A percentile compares a stretch with the other conserved stretches of the same genome.
Conservation (phyloP, 768 basidiomycete species). For the Rhodotorula kratochvilovae region DNA sequence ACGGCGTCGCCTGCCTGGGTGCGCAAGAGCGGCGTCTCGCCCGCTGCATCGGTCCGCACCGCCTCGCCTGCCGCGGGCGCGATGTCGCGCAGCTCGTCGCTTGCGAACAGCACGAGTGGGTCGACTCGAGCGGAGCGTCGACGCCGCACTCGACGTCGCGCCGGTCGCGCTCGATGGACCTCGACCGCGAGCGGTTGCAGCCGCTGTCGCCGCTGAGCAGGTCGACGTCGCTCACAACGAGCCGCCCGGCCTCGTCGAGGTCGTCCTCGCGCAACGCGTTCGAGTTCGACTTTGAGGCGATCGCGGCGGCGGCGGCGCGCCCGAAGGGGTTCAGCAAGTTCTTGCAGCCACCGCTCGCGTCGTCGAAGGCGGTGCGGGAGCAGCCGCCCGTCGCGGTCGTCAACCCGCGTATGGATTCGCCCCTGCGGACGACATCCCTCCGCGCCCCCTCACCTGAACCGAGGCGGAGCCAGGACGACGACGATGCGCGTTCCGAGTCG, state of each 20-base stretch:
- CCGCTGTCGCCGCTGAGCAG: conserved; percentile 10
- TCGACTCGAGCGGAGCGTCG: background rate
- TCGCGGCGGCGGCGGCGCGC: background rate
- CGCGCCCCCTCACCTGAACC: background rate
- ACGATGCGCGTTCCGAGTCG: conserved; percentile 9
- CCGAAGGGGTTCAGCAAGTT: conserved; percentile 5
- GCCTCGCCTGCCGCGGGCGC: background rate
- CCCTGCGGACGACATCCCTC: background rate
- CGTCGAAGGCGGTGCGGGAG: conserved; percentile 3
- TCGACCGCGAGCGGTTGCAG: background rate
- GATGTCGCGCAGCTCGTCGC: conserved; percentile 7
- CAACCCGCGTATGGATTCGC: background rate
- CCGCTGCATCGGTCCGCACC: background rate
- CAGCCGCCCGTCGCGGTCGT: background rate
- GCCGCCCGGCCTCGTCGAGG: background rate
- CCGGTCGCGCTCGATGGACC: conserved; percentile 25
- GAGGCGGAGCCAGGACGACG: background rate
- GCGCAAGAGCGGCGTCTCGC: background rate
- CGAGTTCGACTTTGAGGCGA: conserved; percentile 5
- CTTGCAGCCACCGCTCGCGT: conserved; percentile 25
- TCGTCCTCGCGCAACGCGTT: background rate
- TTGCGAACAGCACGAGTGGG: background rate
- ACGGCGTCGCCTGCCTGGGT: conserved; percentile 17
- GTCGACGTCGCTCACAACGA: background rate
- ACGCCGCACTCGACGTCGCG: conserved; percentile 2